phyloP scores from a whole-genome alignment of 352 stramenopile species.

The Globisporangium viniferum region DNA sequence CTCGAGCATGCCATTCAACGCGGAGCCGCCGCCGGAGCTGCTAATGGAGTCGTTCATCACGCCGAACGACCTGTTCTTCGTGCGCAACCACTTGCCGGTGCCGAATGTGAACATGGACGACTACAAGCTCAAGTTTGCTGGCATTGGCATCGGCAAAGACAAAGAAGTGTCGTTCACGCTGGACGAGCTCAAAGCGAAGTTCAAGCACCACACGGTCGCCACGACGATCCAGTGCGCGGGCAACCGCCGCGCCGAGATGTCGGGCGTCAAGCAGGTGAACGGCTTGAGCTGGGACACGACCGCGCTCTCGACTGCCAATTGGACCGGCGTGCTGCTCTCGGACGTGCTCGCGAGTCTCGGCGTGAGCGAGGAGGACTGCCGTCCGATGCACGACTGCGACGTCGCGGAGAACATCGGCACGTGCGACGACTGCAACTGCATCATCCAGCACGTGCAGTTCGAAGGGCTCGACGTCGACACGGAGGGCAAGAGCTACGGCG shows the following conservation, averaged over 20 bases:
- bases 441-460: slow-evolving; percentile 87
- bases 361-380: slow-evolving; percentile 72
- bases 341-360: slow-evolving; percentile 91
- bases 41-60: slow-evolving; percentile 95
- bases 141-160: slow-evolving; percentile 48
- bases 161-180: slow-evolving; percentile 47
- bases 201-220: slow-evolving; percentile 89
- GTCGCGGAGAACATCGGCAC: slow-evolving; percentile 51
- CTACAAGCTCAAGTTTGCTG: slow-evolving; percentile 67
- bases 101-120: slow-evolving; percentile 75
- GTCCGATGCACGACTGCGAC: slow-evolving; percentile 45
- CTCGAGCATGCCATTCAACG: slow-evolving; percentile 94
- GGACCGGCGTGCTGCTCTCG: slow-evolving; percentile 91
- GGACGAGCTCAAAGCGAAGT: slow-evolving; percentile 92
- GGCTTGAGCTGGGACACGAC: slow-evolving; percentile 83
- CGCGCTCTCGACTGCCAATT: slow-evolving; percentile 94
- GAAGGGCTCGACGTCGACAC: slow-evolving; percentile 77
- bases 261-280: slow-evolving; percentile 88
- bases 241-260: slow-evolving; percentile 95
- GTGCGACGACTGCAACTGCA: slow-evolving; percentile 54
- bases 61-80: slow-evolving; percentile 96
- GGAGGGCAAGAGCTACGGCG: slow-evolving; percentile 83
- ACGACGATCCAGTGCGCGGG: slow-evolving; percentile 97
- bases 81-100: slow-evolving; percentile 97
- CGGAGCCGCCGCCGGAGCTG: slow-evolving; percentile 90